Percentiles rank a stretch among this genome's conserved stretches.
Conservation (phyloP, 345 rosid species). For the Salix brachista region DNA sequence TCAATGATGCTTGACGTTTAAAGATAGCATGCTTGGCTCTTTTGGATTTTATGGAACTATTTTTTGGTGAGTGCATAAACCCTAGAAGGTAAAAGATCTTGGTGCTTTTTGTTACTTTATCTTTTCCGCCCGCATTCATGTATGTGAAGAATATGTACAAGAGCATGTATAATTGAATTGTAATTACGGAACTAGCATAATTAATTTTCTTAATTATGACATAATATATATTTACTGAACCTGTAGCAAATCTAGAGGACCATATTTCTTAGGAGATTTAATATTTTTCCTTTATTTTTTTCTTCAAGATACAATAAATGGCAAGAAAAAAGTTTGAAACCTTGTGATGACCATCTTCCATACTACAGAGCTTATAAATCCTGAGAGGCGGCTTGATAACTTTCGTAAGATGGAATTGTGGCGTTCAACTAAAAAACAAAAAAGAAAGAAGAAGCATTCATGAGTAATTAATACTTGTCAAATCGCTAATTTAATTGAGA, state of each 20-base stretch:
- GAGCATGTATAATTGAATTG: not conserved
- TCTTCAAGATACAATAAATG: no score
- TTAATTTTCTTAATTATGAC: not conserved
- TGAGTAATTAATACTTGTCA: not conserved
- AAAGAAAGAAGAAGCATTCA: not conserved
- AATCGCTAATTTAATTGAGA: no score
- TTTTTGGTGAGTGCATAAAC: conserved; percentile 9
- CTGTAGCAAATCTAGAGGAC: no score
- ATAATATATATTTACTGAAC: no score
- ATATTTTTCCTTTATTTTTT: not conserved
- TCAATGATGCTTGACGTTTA: not conserved
- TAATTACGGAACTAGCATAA: not conserved
- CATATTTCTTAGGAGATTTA: no score
- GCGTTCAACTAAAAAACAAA: not conserved
- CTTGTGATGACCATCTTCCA: not conserved
- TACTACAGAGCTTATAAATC: not conserved
- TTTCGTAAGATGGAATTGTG: not conserved
- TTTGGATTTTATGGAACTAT: not conserved
- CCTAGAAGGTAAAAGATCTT: conserved; percentile 10
- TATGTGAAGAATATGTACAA: not conserved
- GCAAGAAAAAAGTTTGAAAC: not conserved
- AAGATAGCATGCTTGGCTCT: not conserved
- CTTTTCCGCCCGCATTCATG: not conserved
- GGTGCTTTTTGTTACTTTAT: not conserved
- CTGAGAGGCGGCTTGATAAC: not conserved